phyloP scores from a whole-genome alignment of 2,329 filamentous ascomycete species.

The Cucurbitaria berberidis region DNA sequence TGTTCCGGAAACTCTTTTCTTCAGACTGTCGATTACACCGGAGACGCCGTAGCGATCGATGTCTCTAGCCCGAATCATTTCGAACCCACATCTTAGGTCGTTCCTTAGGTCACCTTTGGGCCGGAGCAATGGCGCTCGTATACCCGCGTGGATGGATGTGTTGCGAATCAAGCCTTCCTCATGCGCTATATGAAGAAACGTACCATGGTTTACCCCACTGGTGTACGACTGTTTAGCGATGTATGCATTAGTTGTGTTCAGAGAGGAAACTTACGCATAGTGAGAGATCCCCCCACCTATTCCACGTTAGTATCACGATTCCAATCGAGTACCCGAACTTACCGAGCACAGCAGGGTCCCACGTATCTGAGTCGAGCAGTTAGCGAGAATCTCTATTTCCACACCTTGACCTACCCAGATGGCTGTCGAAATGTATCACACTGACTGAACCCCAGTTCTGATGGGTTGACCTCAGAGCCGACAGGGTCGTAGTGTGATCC shows the following conservation, averaged over 20 bases:
- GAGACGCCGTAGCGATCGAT: constrained; percentile 57
- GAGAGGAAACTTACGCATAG: constrained; percentile 57
- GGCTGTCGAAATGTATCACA: constrained; percentile 65
- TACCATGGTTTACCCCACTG: constrained; percentile 64
- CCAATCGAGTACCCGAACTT: constrained; percentile 6
- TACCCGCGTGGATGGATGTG: constrained; percentile 67
- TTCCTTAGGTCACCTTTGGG: constrained; percentile 61
- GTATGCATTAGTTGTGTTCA: background rate
- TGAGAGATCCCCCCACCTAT: constrained; percentile 63
- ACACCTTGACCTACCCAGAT: constrained; percentile 47
- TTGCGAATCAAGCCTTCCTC: constrained; percentile 66
- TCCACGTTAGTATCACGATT: constrained; percentile 6
- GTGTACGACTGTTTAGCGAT: constrained; percentile 8
- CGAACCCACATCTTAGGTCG: constrained; percentile 65
- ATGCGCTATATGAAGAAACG: constrained; percentile 67
- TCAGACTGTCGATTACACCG: constrained; percentile 57
- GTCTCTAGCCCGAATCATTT: constrained; percentile 62
- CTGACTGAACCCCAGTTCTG: constrained; percentile 61
- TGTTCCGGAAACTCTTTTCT: constrained; percentile 57
- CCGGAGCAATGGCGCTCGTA: constrained; percentile 60
- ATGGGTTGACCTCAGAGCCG: constrained; percentile 58
- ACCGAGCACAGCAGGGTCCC: constrained; percentile 62
- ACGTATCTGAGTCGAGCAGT: constrained; percentile 54
- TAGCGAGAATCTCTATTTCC: background rate
- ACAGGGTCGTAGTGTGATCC: constrained; percentile 63